Percentiles rank a stretch among this genome's conserved stretches.
These are phyloP conservation scores for Physaria fendleri DNA, from an alignment of 345 rosid species.

Conservation along the genomic window DNA sequence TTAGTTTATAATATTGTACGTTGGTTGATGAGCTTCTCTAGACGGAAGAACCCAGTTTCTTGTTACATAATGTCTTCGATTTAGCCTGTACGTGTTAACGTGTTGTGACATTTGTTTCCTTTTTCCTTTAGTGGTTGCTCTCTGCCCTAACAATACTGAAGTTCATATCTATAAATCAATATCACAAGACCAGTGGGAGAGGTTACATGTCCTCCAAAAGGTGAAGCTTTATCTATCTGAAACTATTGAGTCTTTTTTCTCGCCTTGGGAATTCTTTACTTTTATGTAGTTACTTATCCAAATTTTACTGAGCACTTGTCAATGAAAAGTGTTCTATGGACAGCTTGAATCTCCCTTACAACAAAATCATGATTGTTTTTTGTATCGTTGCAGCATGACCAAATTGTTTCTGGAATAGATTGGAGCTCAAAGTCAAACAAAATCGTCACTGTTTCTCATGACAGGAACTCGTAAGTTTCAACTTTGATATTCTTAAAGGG, in stretches of 20 bases:
- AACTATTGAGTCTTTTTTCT: neutral
- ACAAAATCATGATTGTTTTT: neutral
- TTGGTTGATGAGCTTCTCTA: neutral
- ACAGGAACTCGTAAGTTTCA: slow-evolving; percentile 85
- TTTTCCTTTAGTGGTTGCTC: slow-evolving; percentile 66
- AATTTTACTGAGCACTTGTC: neutral
- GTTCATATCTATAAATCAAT: slow-evolving; percentile 80
- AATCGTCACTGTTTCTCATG: slow-evolving; percentile 90
- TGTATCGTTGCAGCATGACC: slow-evolving; percentile 74
- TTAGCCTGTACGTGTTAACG: neutral
- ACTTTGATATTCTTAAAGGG: slow-evolving; percentile 3
- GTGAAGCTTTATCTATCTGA: slow-evolving; percentile 21
- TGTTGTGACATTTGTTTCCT: neutral
- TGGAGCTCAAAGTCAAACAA: slow-evolving; percentile 83
- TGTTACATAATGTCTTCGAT: neutral
- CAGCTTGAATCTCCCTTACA: neutral
- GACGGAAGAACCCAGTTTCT: neutral
- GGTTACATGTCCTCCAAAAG: slow-evolving; percentile 79
- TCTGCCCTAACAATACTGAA: slow-evolving; percentile 86
- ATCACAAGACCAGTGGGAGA: slow-evolving; percentile 78
- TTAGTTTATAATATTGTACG: neutral
- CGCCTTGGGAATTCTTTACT: neutral
- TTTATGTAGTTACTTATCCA: neutral
- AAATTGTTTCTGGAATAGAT: slow-evolving; percentile 92
- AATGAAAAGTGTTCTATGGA: neutral